Percentiles rank a stretch among this genome's conserved stretches.
Evolutionary conservation across 345 rosid genomes (phyloP).

Genomic region (Jatropha curcas): DNA sequence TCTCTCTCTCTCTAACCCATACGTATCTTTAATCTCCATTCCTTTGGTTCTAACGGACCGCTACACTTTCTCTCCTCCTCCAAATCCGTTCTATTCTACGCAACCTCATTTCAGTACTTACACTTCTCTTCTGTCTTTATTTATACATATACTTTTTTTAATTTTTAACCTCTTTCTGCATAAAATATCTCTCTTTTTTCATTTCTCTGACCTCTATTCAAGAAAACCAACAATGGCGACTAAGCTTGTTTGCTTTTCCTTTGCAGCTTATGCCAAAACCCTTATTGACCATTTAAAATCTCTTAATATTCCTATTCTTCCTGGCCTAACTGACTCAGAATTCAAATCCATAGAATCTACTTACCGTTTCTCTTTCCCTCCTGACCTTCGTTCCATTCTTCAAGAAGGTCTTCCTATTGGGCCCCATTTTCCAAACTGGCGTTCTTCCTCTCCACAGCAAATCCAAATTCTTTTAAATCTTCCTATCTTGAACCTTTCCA

Average conservation of each 20-base stretch:
- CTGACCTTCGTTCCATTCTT: constrained; percentile 83
- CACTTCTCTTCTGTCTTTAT: background rate
- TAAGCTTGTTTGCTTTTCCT: constrained; percentile 55
- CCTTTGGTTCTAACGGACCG: background rate
- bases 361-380: constrained; percentile 71
- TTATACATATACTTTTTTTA: too few species aligned
- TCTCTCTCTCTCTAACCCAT: background rate
- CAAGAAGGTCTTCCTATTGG: constrained; percentile 74
- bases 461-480: constrained; percentile 53
- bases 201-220: background rate
- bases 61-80: background rate
- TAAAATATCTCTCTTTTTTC: background rate
- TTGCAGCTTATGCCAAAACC: constrained; percentile 67
- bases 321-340: constrained; percentile 66
- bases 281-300: constrained; percentile 52
- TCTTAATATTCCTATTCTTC: constrained; percentile 47
- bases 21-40: background rate
- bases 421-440: constrained; percentile 76
- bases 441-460: constrained; percentile 62
- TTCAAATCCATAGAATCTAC: constrained; percentile 56
- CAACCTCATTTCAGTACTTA: background rate
- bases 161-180: background rate
- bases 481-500: constrained; percentile 49
- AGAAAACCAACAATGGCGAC: background rate
- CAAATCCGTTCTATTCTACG: background rate